Evolutionary conservation across 2,329 filamentous ascomycete species (phyloP).

Genomic region (Fusarium nanum): DNA sequence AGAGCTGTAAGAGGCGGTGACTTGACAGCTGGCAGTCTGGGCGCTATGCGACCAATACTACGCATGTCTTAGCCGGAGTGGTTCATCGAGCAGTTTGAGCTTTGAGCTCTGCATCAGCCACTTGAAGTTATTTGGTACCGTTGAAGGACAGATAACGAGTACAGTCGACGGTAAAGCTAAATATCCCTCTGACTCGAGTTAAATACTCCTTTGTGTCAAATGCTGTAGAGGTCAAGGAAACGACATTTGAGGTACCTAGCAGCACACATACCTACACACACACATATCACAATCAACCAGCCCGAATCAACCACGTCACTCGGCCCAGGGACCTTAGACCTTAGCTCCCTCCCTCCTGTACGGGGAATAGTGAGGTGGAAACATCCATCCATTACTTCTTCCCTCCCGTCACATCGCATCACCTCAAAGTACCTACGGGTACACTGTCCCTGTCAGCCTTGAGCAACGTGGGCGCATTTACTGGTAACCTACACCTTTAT

Average conservation of each 20-base stretch:
- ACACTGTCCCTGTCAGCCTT: constrained; percentile 1
- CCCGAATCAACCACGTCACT: constrained; percentile 43
- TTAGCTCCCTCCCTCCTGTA: constrained; percentile 14
- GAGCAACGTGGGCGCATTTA: constrained; percentile 11
- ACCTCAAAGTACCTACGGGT: neutral
- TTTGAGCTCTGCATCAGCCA: constrained; percentile 19
- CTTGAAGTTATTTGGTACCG: neutral
- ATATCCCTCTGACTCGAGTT: neutral
- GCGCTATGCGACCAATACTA: constrained; percentile 19
- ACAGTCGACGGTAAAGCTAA: neutral
- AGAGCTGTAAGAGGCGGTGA: constrained; percentile 17
- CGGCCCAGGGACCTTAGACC: constrained; percentile 7
- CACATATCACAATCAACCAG: constrained; percentile 17
- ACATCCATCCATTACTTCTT: constrained; percentile 10
- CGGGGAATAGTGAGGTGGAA: constrained; percentile 41
- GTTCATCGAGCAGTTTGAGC: constrained; percentile 15
- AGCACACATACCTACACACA: neutral
- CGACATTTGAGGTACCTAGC: constrained; percentile 6
- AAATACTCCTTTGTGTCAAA: neutral
- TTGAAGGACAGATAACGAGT: neutral
- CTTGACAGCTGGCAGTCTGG: constrained; percentile 40
- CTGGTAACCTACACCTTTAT: constrained; percentile 2
- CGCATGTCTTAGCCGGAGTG: constrained; percentile 15
- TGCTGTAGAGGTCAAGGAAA: neutral
- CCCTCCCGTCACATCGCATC: neutral